A percentile compares a stretch with the other conserved stretches of the same genome.
phyloP scores from a whole-genome alignment of 768 basidiomycete species.

The Macrolepiota fuliginosa region DNA sequence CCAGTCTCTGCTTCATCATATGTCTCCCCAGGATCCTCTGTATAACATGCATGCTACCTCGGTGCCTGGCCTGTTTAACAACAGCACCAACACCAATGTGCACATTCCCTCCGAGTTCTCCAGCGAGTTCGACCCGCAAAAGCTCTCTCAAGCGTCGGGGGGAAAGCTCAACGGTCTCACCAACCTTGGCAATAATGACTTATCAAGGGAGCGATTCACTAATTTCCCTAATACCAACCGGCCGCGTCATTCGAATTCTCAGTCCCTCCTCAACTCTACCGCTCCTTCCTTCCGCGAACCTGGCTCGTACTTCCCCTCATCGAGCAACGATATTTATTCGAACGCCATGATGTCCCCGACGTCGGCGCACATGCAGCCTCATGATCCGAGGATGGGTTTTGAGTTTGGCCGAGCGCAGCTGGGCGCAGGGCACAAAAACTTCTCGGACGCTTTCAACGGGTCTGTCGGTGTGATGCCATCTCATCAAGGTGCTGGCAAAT shows the following conservation, averaged over 20 bases:
- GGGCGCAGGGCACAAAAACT: constrained; percentile 27
- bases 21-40: constrained; percentile 31
- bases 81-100: constrained; percentile 33
- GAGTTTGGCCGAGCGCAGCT: constrained; percentile 30
- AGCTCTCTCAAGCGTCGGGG: constrained; percentile 28
- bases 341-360: constrained; percentile 37
- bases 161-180: constrained; percentile 35
- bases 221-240: constrained; percentile 43
- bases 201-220: constrained; percentile 31
- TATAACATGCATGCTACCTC: constrained; percentile 28
- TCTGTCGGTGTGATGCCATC: constrained; percentile 20
- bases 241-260: constrained; percentile 35
- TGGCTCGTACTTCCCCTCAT: constrained; percentile 28
- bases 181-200: constrained; percentile 19
- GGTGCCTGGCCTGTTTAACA: constrained; percentile 33
- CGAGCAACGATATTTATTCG: constrained; percentile 31
- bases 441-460: constrained; percentile 28
- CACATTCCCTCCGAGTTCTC: constrained; percentile 37
- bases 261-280: constrained; percentile 27
- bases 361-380: constrained; percentile 34
- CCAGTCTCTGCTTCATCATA: constrained; percentile 30
- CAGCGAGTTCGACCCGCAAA: constrained; percentile 36
- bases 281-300: constrained; percentile 33
- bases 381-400: constrained; percentile 33
- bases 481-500: constrained; percentile 22